Conservation (phyloP, 2,329 filamentous ascomycete genomes). For the Diaporthe sp. region DNA sequence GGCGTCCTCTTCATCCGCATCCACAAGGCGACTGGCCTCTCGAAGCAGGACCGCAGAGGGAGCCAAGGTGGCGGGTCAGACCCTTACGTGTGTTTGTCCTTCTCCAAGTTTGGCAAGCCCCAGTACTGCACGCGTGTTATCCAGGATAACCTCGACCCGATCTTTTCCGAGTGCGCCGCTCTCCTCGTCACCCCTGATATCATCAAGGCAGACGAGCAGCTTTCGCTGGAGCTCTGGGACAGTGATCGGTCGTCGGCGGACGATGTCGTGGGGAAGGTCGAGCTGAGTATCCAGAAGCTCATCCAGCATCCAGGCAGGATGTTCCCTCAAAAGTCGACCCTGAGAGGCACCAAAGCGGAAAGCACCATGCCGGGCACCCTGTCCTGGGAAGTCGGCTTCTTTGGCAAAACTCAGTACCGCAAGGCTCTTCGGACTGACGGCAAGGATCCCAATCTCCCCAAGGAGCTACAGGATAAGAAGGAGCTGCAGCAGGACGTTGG, state of each 20-base stretch:
- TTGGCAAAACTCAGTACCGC: conserved; percentile 89
- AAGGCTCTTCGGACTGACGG: conserved; percentile 87
- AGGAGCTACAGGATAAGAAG: conserved; percentile 76
- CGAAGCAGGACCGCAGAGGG: conserved; percentile 88
- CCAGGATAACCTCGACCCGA: conserved; percentile 90
- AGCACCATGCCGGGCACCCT: conserved; percentile 93
- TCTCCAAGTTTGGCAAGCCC: conserved; percentile 96
- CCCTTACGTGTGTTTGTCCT: conserved; percentile 93
- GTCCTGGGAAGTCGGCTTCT: conserved; percentile 96
- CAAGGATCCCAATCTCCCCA: conserved; percentile 81
- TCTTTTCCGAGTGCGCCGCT: conserved; percentile 90
- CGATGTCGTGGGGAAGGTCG: conserved; percentile 94
- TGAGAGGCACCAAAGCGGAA: conserved; percentile 84
- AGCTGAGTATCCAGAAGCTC: conserved; percentile 93
- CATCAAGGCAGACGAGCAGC: conserved; percentile 92
- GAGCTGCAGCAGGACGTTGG: conserved; percentile 92
- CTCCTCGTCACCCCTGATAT: conserved; percentile 88
- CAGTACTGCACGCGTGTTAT: conserved; percentile 98
- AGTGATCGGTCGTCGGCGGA: conserved; percentile 92
- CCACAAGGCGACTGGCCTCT: conserved; percentile 85
- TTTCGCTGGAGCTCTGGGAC: conserved; percentile 96
- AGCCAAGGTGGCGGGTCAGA: conserved; percentile 90
- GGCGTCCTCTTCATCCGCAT: conserved; percentile 95
- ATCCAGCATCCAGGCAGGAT: conserved; percentile 94
- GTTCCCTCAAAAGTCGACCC: conserved; percentile 87